A percentile compares a stretch with the other conserved stretches of the same genome.
Evolutionary conservation across 176 grass and related monocot species (phyloP).

Genomic region (Eleusine coracana): DNA sequence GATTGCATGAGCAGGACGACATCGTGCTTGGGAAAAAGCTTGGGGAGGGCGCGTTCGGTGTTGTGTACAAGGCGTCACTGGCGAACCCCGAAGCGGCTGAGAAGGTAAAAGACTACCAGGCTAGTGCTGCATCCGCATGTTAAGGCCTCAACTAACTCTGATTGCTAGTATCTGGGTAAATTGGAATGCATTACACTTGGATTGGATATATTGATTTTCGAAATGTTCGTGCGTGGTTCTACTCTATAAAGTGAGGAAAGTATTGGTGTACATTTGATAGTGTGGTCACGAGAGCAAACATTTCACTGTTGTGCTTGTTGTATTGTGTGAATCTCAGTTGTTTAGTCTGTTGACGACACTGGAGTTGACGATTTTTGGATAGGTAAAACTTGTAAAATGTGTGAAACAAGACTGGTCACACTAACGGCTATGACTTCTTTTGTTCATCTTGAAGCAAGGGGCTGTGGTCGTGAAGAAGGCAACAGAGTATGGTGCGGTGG

Average conservation of each 20-base stretch:
- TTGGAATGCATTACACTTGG: not conserved
- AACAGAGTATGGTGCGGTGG: slow-evolving; percentile 93
- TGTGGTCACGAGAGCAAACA: not conserved
- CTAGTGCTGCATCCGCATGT: not conserved
- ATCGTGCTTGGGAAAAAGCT: slow-evolving; percentile 92
- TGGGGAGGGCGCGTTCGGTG: slow-evolving; percentile 88
- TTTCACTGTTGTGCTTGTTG: not conserved
- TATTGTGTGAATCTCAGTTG: not conserved
- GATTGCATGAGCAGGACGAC: slow-evolving; percentile 59
- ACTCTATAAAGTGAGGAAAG: not conserved
- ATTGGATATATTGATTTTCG: slow-evolving; percentile 4
- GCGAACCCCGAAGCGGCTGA: slow-evolving; percentile 58
- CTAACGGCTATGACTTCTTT: slow-evolving; percentile 13
- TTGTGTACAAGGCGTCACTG: slow-evolving; percentile 85
- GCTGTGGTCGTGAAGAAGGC: slow-evolving; percentile 94
- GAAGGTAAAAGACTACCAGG: slow-evolving; percentile 58
- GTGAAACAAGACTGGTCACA: not conserved
- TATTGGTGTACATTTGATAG: not conserved
- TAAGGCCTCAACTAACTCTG: not conserved
- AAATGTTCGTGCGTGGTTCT: not conserved
- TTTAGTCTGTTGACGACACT: not conserved
- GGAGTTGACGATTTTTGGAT: not conserved
- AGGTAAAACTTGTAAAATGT: not conserved
- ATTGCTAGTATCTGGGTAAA: not conserved
- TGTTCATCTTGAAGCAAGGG: slow-evolving; percentile 69